Evolutionary conservation across 2,329 filamentous ascomycete species (phyloP).

Genomic region (Fusarium sp.): DNA sequence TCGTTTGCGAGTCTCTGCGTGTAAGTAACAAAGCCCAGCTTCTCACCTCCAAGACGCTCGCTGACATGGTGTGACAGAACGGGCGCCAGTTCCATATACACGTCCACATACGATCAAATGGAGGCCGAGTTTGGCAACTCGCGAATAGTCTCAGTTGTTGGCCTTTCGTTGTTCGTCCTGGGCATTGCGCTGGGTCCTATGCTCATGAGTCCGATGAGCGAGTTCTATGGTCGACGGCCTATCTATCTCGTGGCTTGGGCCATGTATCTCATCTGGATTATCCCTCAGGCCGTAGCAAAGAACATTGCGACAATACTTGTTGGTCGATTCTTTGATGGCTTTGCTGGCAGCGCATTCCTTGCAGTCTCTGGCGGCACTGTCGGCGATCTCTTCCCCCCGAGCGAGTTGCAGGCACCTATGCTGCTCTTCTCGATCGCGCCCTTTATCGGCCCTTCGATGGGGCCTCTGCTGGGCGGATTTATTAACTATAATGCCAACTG

Average conservation of each 20-base stretch:
- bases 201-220: conserved; percentile 71
- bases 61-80: conserved; percentile 65
- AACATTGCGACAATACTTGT: conserved; percentile 86
- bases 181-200: conserved; percentile 75
- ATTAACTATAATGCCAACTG: conserved; percentile 81
- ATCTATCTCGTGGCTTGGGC: conserved; percentile 82
- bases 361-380: conserved; percentile 87
- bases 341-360: conserved; percentile 75
- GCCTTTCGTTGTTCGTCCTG: conserved; percentile 83
- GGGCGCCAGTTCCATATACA: conserved; percentile 89
- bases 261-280: conserved; percentile 81
- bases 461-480: conserved; percentile 77
- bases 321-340: conserved; percentile 79
- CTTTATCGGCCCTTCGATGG: conserved; percentile 70
- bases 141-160: conserved; percentile 78
- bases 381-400: conserved; percentile 77
- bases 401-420: conserved; percentile 83
- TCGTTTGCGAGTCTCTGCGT: conserved; percentile 81
- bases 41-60: neutral
- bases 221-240: conserved; percentile 84
- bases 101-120: conserved; percentile 82
- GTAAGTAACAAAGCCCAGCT: conserved; percentile 64
- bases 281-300: conserved; percentile 82
- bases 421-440: conserved; percentile 77
- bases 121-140: conserved; percentile 78